Percentiles rank a stretch among this genome's conserved stretches.
phyloP scores from a whole-genome alignment of 2,329 filamentous ascomycete species.

The Chaetomium sp. region DNA sequence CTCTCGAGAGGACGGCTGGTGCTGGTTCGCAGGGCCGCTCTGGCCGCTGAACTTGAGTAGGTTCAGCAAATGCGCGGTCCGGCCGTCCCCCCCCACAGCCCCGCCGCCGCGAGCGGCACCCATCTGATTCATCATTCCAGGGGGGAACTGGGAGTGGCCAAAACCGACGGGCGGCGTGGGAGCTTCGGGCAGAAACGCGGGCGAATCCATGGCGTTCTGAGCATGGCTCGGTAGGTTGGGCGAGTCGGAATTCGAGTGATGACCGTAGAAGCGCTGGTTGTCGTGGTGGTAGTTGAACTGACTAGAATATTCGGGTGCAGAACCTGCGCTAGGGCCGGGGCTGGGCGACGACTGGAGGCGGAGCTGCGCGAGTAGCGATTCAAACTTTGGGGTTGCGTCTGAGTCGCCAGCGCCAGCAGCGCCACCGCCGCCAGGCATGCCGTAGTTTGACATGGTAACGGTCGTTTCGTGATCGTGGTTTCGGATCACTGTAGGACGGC shows the following conservation, averaged over 20 bases:
- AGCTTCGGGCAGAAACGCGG: slow-evolving; percentile 45
- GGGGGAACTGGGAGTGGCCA: slow-evolving; percentile 44
- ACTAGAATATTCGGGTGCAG: slow-evolving; percentile 31
- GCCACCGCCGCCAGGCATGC: slow-evolving; percentile 29
- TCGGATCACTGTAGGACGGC: not conserved
- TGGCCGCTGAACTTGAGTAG: slow-evolving; percentile 61
- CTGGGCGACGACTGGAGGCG: slow-evolving; percentile 40
- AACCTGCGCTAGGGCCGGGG: slow-evolving; percentile 28
- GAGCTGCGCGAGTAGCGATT: slow-evolving; percentile 48
- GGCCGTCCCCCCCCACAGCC: slow-evolving; percentile 43
- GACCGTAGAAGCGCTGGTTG: slow-evolving; percentile 35
- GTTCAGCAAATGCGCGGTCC: slow-evolving; percentile 60
- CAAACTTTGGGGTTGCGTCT: slow-evolving; percentile 42
- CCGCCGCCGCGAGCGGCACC: slow-evolving; percentile 47
- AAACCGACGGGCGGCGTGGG: slow-evolving; percentile 51
- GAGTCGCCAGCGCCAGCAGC: slow-evolving; percentile 27
- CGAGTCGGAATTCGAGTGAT: slow-evolving; percentile 33
- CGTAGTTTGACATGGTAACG: slow-evolving; percentile 35
- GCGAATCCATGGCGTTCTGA: slow-evolving; percentile 34
- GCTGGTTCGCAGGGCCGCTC: slow-evolving; percentile 23
- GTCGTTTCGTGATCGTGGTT: not conserved
- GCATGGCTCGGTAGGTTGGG: slow-evolving; percentile 31
- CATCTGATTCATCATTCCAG: slow-evolving; percentile 51
- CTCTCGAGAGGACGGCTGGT: slow-evolving; percentile 37
- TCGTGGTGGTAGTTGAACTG: slow-evolving; percentile 36